phyloP scores from a whole-genome alignment of 345 rosid species.

The Eucalyptus lansdowneana region DNA sequence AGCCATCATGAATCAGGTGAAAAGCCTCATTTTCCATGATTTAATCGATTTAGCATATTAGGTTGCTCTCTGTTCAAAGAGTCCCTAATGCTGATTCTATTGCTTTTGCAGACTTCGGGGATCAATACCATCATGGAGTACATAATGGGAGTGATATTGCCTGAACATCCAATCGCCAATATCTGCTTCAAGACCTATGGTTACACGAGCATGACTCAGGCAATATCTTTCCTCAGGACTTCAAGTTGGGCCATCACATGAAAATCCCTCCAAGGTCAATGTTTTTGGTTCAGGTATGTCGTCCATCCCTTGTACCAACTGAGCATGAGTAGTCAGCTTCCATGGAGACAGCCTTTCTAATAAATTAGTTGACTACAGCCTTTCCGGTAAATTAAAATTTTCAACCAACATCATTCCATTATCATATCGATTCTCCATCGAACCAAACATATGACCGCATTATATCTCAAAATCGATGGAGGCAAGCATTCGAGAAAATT shows the following conservation, averaged over 20 bases:
- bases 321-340: too few relatives aligned
- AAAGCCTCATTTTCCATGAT: background rate
- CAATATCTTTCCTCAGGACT: too few relatives aligned
- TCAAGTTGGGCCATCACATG: too few relatives aligned
- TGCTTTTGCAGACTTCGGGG: conserved; percentile 45
- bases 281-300: too few relatives aligned
- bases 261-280: too few relatives aligned
- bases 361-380: too few relatives aligned
- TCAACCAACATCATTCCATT: background rate
- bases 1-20: background rate
- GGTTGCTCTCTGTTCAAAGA: background rate
- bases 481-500: background rate
- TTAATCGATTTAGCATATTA: background rate
- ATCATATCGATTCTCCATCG: background rate
- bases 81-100: background rate
- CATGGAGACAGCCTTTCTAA: too few relatives aligned
- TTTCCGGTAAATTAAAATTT: background rate
- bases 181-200: too few relatives aligned
- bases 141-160: conserved; percentile 62
- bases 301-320: too few relatives aligned
- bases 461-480: background rate
- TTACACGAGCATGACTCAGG: too few relatives aligned
- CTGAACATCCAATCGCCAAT: conserved; percentile 14
- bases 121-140: conserved; percentile 59
- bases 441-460: background rate